These are phyloP conservation scores for Podila clonocystis DNA, from an alignment of 192 early-diverging fungal species.

Conservation along the genomic window DNA sequence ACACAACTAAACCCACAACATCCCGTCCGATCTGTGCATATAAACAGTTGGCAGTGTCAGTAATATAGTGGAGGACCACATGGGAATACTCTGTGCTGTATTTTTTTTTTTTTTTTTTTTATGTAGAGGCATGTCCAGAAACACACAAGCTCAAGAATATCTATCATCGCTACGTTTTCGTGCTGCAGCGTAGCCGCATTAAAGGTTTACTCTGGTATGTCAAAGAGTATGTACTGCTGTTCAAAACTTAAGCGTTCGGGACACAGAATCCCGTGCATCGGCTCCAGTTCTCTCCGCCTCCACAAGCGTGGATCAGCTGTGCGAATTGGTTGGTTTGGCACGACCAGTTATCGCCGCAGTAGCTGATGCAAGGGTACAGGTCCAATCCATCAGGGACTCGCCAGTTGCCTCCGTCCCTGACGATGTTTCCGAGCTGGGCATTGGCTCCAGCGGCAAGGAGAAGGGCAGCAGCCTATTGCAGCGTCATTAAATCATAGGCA, in stretches of 20 bases:
- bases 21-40: too few species aligned
- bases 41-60: too few species aligned
- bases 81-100: too few species aligned
- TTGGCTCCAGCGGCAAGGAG: slow-evolving; percentile 2
- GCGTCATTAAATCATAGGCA: neutral
- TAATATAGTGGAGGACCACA: too few species aligned
- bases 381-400: slow-evolving; percentile 8
- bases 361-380: slow-evolving; percentile 6
- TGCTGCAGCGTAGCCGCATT: neutral
- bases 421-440: neutral
- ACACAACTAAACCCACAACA: too few species aligned
- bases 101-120: neutral
- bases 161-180: slow-evolving; percentile 1
- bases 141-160: slow-evolving; percentile 9
- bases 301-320: slow-evolving; percentile 3
- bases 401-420: slow-evolving; percentile 1
- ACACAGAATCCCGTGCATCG: slow-evolving; percentile 9
- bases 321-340: neutral
- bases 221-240: slow-evolving; percentile 3
- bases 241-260: slow-evolving; percentile 3
- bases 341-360: slow-evolving; percentile 7
- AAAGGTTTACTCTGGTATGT: slow-evolving; percentile 8
- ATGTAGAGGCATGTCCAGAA: neutral
- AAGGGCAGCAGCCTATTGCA: neutral
- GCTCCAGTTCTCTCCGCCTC: slow-evolving; percentile 9